phyloP scores from a whole-genome alignment of 1,284 basidiomycete species.

The Mycena citricolor region DNA sequence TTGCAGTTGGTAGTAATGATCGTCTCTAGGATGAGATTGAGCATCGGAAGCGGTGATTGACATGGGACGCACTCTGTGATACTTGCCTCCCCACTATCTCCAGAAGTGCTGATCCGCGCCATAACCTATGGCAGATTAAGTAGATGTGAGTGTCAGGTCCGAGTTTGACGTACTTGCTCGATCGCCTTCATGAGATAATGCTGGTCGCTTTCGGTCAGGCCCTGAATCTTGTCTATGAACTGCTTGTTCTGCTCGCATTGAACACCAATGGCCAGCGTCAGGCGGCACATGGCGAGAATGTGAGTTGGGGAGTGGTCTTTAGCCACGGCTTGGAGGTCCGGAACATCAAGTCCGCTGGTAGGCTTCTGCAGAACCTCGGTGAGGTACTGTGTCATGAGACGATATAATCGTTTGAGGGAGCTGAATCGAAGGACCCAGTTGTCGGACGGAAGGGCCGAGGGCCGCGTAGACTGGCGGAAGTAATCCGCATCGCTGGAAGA shows the following conservation, averaged over 20 bases:
- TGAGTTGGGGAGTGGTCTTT: conserved; percentile 69
- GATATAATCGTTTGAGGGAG: conserved; percentile 80
- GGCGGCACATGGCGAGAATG: conserved; percentile 73
- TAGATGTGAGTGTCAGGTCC: neutral
- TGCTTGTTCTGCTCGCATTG: conserved; percentile 84
- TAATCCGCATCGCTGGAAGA: conserved; percentile 70
- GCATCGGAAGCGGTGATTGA: conserved; percentile 13
- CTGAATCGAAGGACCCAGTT: conserved; percentile 90
- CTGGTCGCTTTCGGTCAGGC: conserved; percentile 76
- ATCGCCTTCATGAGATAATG: conserved; percentile 84
- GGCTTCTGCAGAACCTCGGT: conserved; percentile 77
- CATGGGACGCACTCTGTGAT: conserved; percentile 71
- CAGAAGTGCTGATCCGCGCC: conserved; percentile 54
- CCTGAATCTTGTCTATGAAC: conserved; percentile 84
- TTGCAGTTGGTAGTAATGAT: conserved; percentile 83
- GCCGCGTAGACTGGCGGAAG: conserved; percentile 63
- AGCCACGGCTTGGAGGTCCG: conserved; percentile 80
- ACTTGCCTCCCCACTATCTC: conserved; percentile 48
- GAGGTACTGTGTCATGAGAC: conserved; percentile 86
- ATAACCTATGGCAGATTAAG: conserved; percentile 55
- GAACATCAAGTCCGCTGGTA: conserved; percentile 70
- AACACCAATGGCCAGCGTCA: conserved; percentile 91
- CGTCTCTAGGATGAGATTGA: conserved; percentile 53
- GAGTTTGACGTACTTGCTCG: conserved; percentile 59
- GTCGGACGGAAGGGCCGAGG: conserved; percentile 64